These are phyloP conservation scores for Aureobasidium melanogenum DNA, from an alignment of 2,329 filamentous ascomycete species.

Conservation along the genomic window DNA sequence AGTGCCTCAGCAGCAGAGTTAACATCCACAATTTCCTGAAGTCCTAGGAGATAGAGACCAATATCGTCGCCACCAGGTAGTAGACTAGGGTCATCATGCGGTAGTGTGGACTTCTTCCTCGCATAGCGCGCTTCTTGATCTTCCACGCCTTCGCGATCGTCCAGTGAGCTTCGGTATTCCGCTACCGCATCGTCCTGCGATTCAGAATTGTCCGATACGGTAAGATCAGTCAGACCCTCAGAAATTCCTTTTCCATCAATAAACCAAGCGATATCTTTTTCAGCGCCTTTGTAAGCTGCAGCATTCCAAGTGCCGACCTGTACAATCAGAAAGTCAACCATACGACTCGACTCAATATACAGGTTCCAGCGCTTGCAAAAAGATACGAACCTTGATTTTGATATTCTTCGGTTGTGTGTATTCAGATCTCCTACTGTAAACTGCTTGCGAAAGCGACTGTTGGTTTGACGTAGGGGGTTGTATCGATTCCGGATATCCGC, in stretches of 20 bases:
- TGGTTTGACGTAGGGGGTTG: constrained; percentile 26
- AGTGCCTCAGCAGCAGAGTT: constrained; percentile 71
- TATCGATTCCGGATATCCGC: constrained; percentile 34
- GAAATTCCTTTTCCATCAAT: constrained; percentile 65
- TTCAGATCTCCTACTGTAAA: constrained; percentile 67
- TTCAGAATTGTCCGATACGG: constrained; percentile 21
- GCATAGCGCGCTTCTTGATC: constrained; percentile 39
- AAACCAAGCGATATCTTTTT: constrained; percentile 91
- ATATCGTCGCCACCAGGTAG: constrained; percentile 59
- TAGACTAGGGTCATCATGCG: constrained; percentile 34
- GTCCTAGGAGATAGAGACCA: constrained; percentile 77
- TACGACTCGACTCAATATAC: not conserved
- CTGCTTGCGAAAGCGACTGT: constrained; percentile 44
- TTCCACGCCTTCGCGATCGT: constrained; percentile 35
- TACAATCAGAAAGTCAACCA: constrained; percentile 10
- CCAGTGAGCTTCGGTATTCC: constrained; percentile 15
- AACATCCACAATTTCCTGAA: constrained; percentile 89
- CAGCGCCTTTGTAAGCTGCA: constrained; percentile 71
- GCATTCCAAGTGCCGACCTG: constrained; percentile 97
- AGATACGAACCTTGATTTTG: constrained; percentile 42
- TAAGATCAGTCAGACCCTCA: constrained; percentile 50
- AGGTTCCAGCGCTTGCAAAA: not conserved
- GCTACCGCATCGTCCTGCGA: constrained; percentile 13
- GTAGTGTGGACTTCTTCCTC: constrained; percentile 35
- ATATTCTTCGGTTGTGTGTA: constrained; percentile 68